phyloP scores from a whole-genome alignment of 495 filamentous ascomycete genomes.

The Talaromyces nanjingensis region DNA sequence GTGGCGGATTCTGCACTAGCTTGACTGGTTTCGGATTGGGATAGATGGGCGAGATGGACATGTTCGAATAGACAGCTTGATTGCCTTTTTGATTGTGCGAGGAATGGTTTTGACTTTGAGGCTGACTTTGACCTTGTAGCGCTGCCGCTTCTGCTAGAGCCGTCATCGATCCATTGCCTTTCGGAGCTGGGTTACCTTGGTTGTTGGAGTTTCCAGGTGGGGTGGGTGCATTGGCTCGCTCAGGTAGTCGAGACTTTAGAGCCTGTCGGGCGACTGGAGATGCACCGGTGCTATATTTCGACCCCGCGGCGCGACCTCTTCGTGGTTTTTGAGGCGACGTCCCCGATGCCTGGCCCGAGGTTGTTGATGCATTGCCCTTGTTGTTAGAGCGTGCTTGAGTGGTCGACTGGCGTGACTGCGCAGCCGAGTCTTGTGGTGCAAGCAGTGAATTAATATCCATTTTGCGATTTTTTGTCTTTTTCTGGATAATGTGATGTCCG shows the following conservation, averaged over 20 bases:
- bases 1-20: slow-evolving; percentile 45
- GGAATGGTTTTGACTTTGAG: slow-evolving; percentile 32
- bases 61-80: slow-evolving; percentile 33
- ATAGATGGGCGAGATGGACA: slow-evolving; percentile 41
- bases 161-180: slow-evolving; percentile 48
- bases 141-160: slow-evolving; percentile 59
- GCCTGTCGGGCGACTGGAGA: slow-evolving; percentile 38
- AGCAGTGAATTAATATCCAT: slow-evolving; percentile 73
- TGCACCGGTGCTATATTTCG: slow-evolving; percentile 30
- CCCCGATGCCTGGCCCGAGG: slow-evolving; percentile 21
- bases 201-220: slow-evolving; percentile 10
- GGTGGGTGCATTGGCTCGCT: slow-evolving; percentile 16
- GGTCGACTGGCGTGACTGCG: slow-evolving; percentile 32
- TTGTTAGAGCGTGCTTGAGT: slow-evolving; percentile 28
- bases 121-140: slow-evolving; percentile 56
- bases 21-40: slow-evolving; percentile 36
- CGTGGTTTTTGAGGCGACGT: slow-evolving; percentile 30
- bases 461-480: slow-evolving; percentile 3
- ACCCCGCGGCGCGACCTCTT: slow-evolving; percentile 26
- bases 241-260: slow-evolving; percentile 28
- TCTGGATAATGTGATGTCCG: not conserved
- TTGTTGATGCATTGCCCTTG: slow-evolving; percentile 26
- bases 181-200: slow-evolving; percentile 25
- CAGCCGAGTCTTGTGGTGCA: slow-evolving; percentile 59
- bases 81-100: slow-evolving; percentile 13